phyloP scores from a whole-genome alignment of 495 filamentous ascomycete genomes.

The Echria macrotheca region DNA sequence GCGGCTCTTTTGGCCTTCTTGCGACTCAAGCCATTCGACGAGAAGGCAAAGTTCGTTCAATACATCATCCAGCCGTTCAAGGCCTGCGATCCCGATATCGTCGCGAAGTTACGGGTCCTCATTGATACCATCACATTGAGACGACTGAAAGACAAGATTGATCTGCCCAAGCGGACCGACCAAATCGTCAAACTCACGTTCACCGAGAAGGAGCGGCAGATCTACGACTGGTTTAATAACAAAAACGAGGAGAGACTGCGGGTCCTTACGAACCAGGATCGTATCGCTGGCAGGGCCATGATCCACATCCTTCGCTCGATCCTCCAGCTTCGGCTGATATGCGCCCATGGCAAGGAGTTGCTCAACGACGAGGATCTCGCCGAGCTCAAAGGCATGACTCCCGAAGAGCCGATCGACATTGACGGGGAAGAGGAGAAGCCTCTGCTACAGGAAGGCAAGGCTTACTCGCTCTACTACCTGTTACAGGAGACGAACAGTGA shows the following conservation, averaged over 20 bases:
- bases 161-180: slow-evolving; percentile 71
- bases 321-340: slow-evolving; percentile 81
- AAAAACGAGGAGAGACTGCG: slow-evolving; percentile 49
- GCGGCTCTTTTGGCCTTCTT: slow-evolving; percentile 87
- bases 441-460: slow-evolving; percentile 55
- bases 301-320: slow-evolving; percentile 88
- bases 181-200: slow-evolving; percentile 60
- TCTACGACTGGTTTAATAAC: slow-evolving; percentile 53
- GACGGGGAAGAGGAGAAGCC: slow-evolving; percentile 58
- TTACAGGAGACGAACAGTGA: slow-evolving; percentile 73
- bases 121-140: slow-evolving; percentile 89
- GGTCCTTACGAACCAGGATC: slow-evolving; percentile 47
- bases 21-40: slow-evolving; percentile 78
- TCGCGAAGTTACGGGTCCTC: slow-evolving; percentile 81
- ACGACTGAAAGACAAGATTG: slow-evolving; percentile 85
- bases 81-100: slow-evolving; percentile 69
- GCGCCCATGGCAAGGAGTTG: slow-evolving; percentile 85
- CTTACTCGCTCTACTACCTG: slow-evolving; percentile 74
- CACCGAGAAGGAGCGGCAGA: slow-evolving; percentile 41
- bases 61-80: slow-evolving; percentile 80
- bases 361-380: slow-evolving; percentile 76
- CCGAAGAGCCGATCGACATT: slow-evolving; percentile 78
- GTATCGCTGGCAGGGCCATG: slow-evolving; percentile 72
- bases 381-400: slow-evolving; percentile 68
- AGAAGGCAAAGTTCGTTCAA: slow-evolving; percentile 64